Conservation (phyloP, 805 yeast species). For the Teunomyces panamensis region DNA sequence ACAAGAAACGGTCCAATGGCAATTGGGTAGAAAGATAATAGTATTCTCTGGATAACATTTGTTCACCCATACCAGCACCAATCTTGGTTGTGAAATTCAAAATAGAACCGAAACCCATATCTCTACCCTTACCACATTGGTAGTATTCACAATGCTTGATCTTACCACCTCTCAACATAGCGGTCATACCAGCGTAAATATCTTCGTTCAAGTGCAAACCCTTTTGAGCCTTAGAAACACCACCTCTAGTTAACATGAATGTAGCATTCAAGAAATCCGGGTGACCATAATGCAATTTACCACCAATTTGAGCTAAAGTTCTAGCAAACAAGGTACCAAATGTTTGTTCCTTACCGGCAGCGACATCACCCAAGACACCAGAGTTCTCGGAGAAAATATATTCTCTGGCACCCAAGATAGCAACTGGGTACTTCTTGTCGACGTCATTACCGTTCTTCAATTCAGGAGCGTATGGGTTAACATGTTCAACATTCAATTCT, state of each 20-base stretch:
- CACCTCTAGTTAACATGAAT: slow-evolving; percentile 84
- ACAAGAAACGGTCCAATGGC: slow-evolving; percentile 76
- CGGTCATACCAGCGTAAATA: slow-evolving; percentile 87
- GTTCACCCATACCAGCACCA: slow-evolving; percentile 95
- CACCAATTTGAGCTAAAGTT: slow-evolving; percentile 81
- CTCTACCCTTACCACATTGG: slow-evolving; percentile 91
- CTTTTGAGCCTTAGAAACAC: slow-evolving; percentile 83
- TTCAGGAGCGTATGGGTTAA: slow-evolving; percentile 77
- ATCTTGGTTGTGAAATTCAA: slow-evolving; percentile 82
- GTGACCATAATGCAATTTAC: slow-evolving; percentile 84
- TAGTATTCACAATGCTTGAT: slow-evolving; percentile 84
- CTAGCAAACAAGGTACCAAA: slow-evolving; percentile 83
- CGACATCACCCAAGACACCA: slow-evolving; percentile 84
- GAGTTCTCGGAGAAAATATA: slow-evolving; percentile 83
- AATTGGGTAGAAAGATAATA: slow-evolving; percentile 77
- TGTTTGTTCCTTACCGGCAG: slow-evolving; percentile 89
- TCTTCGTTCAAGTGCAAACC: slow-evolving; percentile 85
- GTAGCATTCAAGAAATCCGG: slow-evolving; percentile 78
- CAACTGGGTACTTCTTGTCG: slow-evolving; percentile 59
- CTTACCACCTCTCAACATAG: slow-evolving; percentile 79
- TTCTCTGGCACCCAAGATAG: slow-evolving; percentile 85
- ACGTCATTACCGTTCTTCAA: slow-evolving; percentile 55
- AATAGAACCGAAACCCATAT: slow-evolving; percentile 82
- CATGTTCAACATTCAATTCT: slow-evolving; percentile 70
- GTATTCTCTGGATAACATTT: slow-evolving; percentile 80